phyloP scores from a whole-genome alignment of 2,329 filamentous ascomycete genomes.

The Aschersonia sp. region DNA sequence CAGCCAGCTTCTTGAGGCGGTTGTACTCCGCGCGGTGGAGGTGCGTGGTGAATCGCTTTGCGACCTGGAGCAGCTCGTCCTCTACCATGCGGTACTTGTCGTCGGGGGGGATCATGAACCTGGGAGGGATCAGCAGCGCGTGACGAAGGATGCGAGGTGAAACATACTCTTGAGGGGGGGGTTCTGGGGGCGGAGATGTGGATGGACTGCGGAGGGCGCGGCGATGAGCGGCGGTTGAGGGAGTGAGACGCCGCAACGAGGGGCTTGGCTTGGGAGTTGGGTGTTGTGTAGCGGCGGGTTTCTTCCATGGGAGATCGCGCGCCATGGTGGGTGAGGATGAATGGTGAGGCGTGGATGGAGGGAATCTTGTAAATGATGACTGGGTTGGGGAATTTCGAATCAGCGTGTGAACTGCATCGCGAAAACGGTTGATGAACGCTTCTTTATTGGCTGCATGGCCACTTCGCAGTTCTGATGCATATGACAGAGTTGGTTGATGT shows the following conservation, averaged over 20 bases:
- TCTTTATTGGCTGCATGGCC: too few relatives aligned
- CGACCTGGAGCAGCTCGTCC: slow-evolving; percentile 58
- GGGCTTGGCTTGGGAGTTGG: background rate
- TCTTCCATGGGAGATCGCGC: slow-evolving; percentile 5
- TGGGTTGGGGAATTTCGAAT: too few relatives aligned
- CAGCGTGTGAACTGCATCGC: too few relatives aligned
- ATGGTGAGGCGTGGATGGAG: too few relatives aligned
- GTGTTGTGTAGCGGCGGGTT: background rate
- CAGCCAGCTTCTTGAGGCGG: slow-evolving; percentile 45
- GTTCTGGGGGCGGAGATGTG: slow-evolving; percentile 36
- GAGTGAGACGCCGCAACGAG: background rate
- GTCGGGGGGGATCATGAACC: slow-evolving; percentile 56
- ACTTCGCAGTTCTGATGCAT: too few relatives aligned
- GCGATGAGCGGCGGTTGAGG: background rate
- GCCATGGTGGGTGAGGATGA: background rate
- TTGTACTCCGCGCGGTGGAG: slow-evolving; percentile 67
- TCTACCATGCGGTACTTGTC: slow-evolving; percentile 73
- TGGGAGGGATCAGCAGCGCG: slow-evolving; percentile 10
- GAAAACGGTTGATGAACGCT: too few relatives aligned
- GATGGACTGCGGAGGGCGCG: slow-evolving; percentile 22
- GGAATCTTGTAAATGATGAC: too few relatives aligned
- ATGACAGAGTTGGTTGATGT: too few relatives aligned
- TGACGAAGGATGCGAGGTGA: background rate
- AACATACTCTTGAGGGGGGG: slow-evolving; percentile 25
- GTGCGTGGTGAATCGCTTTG: slow-evolving; percentile 57